A percentile compares a stretch with the other conserved stretches of the same genome.
Conservation (phyloP, 257 asterid species). For the Fraxinus anomala region DNA sequence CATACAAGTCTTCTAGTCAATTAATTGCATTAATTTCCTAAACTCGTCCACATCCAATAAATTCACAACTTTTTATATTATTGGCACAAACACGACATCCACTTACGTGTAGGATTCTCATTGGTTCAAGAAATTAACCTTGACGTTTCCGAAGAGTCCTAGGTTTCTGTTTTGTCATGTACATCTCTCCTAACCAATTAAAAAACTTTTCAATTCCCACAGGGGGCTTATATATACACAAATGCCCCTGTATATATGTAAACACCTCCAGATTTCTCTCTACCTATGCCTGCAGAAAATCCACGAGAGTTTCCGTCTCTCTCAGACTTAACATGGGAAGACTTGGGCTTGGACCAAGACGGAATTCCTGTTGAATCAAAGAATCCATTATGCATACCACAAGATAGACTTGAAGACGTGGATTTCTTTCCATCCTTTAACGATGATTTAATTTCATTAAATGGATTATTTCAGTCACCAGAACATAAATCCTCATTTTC, state of each 20-base stretch:
- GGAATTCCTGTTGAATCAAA: not conserved
- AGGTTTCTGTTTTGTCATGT: not conserved
- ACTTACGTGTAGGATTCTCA: not conserved
- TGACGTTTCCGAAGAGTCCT: not conserved
- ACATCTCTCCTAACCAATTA: not conserved
- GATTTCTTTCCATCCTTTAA: conserved; percentile 26
- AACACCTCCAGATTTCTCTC: not conserved
- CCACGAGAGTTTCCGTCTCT: not conserved
- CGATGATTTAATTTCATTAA: conserved; percentile 20
- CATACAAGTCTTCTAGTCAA: not conserved
- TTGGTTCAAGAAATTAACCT: not conserved
- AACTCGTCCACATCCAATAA: not conserved
- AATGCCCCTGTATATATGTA: not conserved
- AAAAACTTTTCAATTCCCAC: not conserved
- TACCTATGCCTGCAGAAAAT: not conserved
- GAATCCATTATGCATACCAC: conserved; percentile 29
- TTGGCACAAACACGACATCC: not conserved
- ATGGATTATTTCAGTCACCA: not conserved
- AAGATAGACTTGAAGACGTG: conserved; percentile 34
- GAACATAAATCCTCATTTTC: not conserved
- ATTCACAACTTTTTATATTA: not conserved
- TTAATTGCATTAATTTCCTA: not conserved
- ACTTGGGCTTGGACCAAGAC: not conserved
- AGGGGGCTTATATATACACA: too few relatives aligned
- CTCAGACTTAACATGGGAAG: not conserved